Conservation (phyloP, 495 filamentous ascomycete genomes). For the Neurospora sp. region DNA sequence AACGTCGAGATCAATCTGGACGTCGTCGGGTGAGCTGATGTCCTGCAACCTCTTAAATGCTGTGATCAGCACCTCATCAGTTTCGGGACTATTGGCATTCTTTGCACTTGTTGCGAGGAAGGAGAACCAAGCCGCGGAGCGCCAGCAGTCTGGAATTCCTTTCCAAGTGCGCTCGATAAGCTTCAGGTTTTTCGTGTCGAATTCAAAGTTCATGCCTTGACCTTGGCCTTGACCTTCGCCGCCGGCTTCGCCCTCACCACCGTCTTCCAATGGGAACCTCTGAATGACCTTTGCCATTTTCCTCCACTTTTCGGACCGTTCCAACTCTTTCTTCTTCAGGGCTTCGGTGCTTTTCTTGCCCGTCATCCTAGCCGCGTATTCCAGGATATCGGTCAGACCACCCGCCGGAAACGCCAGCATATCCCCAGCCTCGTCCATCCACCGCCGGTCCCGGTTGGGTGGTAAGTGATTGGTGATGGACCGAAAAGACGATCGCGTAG, state of each 20-base stretch:
- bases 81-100: slow-evolving; percentile 44
- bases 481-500: slow-evolving; percentile 44
- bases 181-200: slow-evolving; percentile 75
- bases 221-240: slow-evolving; percentile 32
- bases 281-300: slow-evolving; percentile 79
- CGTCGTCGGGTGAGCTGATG: slow-evolving; percentile 74
- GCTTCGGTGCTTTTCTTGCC: slow-evolving; percentile 44
- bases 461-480: slow-evolving; percentile 67
- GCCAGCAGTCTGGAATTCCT: slow-evolving; percentile 94
- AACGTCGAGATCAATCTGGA: slow-evolving; percentile 96
- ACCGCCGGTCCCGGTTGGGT: slow-evolving; percentile 61
- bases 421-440: slow-evolving; percentile 77
- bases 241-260: not conserved
- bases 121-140: slow-evolving; percentile 85
- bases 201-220: slow-evolving; percentile 82
- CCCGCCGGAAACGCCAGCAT: slow-evolving; percentile 70
- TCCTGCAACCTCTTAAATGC: slow-evolving; percentile 61
- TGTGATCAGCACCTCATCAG: slow-evolving; percentile 62
- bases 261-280: slow-evolving; percentile 17
- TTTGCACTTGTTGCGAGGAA: slow-evolving; percentile 83
- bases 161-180: slow-evolving; percentile 92
- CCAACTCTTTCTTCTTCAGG: slow-evolving; percentile 68
- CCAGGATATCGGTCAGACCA: slow-evolving; percentile 50
- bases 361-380: slow-evolving; percentile 41
- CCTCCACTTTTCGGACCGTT: slow-evolving; percentile 86